These are phyloP conservation scores for Kluyveromyces marxianus DNA, from an alignment of 1,139 yeast genomes.

Conservation along the genomic window DNA sequence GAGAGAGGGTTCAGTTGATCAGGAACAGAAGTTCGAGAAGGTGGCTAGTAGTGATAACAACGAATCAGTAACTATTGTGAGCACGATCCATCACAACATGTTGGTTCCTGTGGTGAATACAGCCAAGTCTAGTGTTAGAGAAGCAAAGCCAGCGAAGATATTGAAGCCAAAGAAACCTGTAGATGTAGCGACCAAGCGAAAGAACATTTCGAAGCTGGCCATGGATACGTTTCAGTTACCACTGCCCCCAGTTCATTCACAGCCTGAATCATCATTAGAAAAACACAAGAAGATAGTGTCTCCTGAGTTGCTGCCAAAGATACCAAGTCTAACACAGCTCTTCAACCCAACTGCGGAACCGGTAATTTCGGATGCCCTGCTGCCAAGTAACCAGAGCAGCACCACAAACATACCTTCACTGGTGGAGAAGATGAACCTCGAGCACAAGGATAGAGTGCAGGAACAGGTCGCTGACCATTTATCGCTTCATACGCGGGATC, in stretches of 20 bases:
- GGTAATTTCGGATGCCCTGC: not conserved
- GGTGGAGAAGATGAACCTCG: not conserved
- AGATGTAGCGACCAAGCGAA: not conserved
- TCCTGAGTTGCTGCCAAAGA: constrained; percentile 5
- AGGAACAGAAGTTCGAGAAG: not conserved
- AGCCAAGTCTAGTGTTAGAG: not conserved
- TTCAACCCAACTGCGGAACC: constrained; percentile 7
- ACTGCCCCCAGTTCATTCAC: not conserved
- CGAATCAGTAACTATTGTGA: not conserved
- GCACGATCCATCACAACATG: not conserved
- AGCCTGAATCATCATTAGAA: not conserved
- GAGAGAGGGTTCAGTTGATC: not conserved
- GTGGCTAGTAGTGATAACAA: not conserved
- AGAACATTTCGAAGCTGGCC: not conserved
- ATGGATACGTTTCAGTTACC: constrained; percentile 3
- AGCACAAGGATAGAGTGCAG: not conserved
- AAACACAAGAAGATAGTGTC: not conserved
- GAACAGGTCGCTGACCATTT: constrained; percentile 4
- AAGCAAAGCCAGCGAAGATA: not conserved
- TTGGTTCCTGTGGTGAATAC: not conserved
- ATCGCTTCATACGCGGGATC: no score
- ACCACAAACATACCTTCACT: not conserved
- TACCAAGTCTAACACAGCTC: constrained; percentile 11
- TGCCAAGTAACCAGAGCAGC: constrained; percentile 4
- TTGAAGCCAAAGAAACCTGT: not conserved